A percentile compares a stretch with the other conserved stretches of the same genome.
Evolutionary conservation across 257 asterid genomes (phyloP).

Genomic region (Solanum pimpinellifolium): DNA sequence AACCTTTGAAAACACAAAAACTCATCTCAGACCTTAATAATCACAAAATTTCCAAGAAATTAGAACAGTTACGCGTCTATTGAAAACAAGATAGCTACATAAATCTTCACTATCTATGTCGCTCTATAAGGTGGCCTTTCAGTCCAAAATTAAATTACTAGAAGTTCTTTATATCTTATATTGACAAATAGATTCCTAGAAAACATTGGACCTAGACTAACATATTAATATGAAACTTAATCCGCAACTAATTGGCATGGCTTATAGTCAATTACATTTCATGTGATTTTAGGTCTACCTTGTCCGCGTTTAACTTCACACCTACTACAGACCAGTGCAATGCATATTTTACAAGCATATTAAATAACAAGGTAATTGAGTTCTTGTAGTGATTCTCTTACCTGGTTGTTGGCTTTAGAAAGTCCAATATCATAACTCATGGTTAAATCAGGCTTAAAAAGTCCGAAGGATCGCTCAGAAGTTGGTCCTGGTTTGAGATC

Average conservation of each 20-base stretch:
- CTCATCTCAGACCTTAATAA: not conserved
- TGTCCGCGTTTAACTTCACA: not conserved
- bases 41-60: not conserved
- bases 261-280: not conserved
- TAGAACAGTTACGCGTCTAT: not conserved
- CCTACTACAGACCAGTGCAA: not conserved
- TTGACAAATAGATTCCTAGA: not conserved
- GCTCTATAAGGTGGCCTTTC: not conserved
- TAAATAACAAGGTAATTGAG: not conserved
- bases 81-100: not conserved
- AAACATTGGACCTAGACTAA: not conserved
- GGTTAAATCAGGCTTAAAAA: constrained; percentile 50
- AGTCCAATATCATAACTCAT: constrained; percentile 44
- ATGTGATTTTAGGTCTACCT: not conserved
- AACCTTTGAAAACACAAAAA: not conserved
- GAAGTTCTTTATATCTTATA: not conserved
- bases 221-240: not conserved
- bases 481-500: constrained; percentile 62
- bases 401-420: constrained; percentile 34
- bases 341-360: not conserved
- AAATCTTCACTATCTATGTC: not conserved
- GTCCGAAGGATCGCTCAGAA: constrained; percentile 62
- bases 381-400: constrained; percentile 1
- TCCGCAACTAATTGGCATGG: not conserved
- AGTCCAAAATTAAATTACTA: not conserved